phyloP scores from a whole-genome alignment of 2,329 filamentous ascomycete genomes.

The Colletotrichum musicola region DNA sequence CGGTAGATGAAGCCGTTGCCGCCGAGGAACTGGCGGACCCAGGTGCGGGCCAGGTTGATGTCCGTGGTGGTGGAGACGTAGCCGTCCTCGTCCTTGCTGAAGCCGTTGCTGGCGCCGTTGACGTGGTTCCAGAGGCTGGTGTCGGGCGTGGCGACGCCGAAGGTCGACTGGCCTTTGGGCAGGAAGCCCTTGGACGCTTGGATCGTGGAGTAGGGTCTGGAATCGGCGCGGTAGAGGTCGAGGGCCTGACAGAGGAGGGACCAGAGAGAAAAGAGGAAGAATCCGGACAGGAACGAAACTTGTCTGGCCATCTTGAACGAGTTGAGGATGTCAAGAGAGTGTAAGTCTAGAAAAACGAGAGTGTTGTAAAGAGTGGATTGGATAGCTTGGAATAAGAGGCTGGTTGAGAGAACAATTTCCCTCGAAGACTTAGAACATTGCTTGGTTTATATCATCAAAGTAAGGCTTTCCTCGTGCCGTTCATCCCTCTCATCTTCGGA shows the following conservation, averaged over 20 bases:
- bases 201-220: neutral
- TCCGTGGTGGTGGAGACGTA: constrained; percentile 10
- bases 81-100: neutral
- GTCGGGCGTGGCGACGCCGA: neutral
- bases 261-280: neutral
- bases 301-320: neutral
- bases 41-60: neutral
- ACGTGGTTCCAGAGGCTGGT: constrained; percentile 1
- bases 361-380: neutral
- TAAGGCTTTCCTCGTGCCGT: too few species aligned
- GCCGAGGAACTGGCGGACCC: neutral
- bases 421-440: neutral
- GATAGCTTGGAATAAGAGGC: neutral
- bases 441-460: neutral
- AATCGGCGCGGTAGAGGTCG: constrained; percentile 2
- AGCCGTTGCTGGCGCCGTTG: neutral
- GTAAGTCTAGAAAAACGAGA: neutral
- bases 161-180: neutral
- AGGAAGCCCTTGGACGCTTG: neutral
- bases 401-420: neutral
- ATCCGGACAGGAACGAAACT: neutral
- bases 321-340: neutral
- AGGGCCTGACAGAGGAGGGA: neutral
- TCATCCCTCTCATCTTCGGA: too few species aligned
- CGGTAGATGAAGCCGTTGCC: neutral